Percentiles rank a stretch among this genome's conserved stretches.
phyloP scores from a whole-genome alignment of 352 stramenopile species.

The Thalassiosira exigua region DNA sequence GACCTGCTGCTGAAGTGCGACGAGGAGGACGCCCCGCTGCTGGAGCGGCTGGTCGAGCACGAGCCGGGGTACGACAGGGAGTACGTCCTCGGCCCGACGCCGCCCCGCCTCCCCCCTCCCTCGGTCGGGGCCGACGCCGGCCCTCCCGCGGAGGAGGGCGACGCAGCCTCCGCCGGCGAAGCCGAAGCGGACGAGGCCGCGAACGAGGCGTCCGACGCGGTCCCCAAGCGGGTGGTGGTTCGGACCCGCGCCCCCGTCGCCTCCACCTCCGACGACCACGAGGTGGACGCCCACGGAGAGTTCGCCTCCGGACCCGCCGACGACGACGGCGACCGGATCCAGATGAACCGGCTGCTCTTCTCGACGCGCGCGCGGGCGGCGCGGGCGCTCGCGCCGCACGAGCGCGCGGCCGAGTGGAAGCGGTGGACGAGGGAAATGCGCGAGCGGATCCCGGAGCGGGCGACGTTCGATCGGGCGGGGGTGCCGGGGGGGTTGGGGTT shows the following conservation, averaged over 20 bases:
- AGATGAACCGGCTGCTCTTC: too few relatives aligned
- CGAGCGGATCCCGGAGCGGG: slow-evolving; percentile 48
- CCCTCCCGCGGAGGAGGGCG: slow-evolving; percentile 5
- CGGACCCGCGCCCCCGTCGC: background rate
- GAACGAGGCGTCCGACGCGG: too few relatives aligned
- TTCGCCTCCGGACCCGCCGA: background rate
- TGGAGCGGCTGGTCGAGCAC: slow-evolving; percentile 46
- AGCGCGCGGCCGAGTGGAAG: slow-evolving; percentile 43
- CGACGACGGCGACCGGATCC: too few relatives aligned
- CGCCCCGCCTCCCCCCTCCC: background rate
- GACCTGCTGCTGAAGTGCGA: slow-evolving; percentile 44
- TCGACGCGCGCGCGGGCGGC: too few relatives aligned
- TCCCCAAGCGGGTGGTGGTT: too few relatives aligned
- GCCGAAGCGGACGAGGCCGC: too few relatives aligned
- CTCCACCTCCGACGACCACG: slow-evolving; percentile 13
- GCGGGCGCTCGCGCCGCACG: slow-evolving; percentile 9
- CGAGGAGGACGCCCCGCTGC: slow-evolving; percentile 33
- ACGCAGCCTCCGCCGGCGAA: background rate
- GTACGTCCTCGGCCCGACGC: slow-evolving; percentile 17
- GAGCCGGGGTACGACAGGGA: slow-evolving; percentile 52
- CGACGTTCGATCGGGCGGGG: slow-evolving; percentile 51
- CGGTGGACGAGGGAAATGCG: slow-evolving; percentile 45
- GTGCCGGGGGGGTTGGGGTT: slow-evolving; percentile 24
- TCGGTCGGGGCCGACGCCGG: background rate
- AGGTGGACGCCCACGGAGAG: slow-evolving; percentile 29